Evolutionary conservation across 2,329 filamentous ascomycete genomes (phyloP), one percentile per base, ranked within the genome.

Genomic region (Teratosphaeria zuluensis): DNA sequence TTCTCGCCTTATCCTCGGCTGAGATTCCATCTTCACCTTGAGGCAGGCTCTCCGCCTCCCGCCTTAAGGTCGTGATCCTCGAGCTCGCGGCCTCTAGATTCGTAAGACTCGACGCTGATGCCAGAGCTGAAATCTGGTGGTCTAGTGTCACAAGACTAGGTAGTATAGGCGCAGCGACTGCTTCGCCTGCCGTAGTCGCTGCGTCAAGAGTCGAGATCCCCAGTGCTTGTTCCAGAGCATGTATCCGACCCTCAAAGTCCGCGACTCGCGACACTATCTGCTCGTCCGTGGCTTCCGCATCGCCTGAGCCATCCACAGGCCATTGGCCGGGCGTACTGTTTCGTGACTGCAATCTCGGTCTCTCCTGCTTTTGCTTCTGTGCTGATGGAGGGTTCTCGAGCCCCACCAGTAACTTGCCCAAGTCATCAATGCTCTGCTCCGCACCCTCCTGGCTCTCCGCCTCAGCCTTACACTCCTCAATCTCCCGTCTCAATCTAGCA

Each of bases 241-340:
- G 78, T 21, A 99, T 82, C 4, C 94, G 84, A 32, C 84, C 81
- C 70, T 97, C 92, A 68, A 99, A 96, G 62, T 94, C 88, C 28
- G 92, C 89, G 6, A 90, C 87, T 72, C 91, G 89, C 35, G 86
- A 84, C 38, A 96, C 79, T 30, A 87, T 84, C 68, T 90, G 87
- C 9, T 76, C 71, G 48, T 69, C 64, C 33, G 59, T 58, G 12
- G 56, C 24, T 6, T 61, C 42, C 16, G n/a, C 55, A 12, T 30
- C 24, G 19, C 24, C 9, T 19, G 38, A 46, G 21, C 55, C 42
- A 8, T 56, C 48, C 31, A 60, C 54, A n/a, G 21, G 12, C 56
- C 14, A 21, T 31, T 53, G 31, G 21, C 32, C 55, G 38, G 32
- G 31, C 14, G 53, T 38, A 11, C 24, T 55, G 16, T 21, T 30